These are phyloP conservation scores for Pythium folliculosum DNA, from an alignment of 352 stramenopile genomes.

Conservation along the genomic window DNA sequence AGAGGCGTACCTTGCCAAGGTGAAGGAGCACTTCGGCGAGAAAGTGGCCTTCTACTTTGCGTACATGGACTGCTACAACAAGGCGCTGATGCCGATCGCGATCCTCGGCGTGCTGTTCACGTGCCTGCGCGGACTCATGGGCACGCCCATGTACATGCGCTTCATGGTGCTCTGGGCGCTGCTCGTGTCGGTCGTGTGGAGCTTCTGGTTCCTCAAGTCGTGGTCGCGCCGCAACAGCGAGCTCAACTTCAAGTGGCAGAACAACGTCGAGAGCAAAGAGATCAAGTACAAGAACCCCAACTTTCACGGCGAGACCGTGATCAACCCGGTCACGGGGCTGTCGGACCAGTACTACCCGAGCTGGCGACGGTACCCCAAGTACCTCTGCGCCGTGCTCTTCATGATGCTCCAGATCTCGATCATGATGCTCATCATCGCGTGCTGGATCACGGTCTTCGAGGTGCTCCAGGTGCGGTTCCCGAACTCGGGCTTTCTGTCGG, in stretches of 20 bases:
- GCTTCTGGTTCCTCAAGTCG: constrained; percentile 79
- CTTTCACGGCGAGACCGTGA: constrained; percentile 54
- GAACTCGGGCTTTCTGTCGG: constrained; percentile 59
- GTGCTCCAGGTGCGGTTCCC: constrained; percentile 76
- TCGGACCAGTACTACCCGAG: constrained; percentile 66
- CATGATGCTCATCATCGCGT: constrained; percentile 85
- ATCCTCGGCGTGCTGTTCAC: constrained; percentile 71
- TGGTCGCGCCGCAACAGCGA: constrained; percentile 78
- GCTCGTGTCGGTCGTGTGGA: constrained; percentile 79
- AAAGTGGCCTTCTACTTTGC: constrained; percentile 88
- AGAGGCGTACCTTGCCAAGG: constrained; percentile 53
- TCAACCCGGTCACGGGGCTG: constrained; percentile 69
- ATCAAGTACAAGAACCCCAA: constrained; percentile 78
- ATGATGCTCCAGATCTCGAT: constrained; percentile 83
- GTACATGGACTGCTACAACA: constrained; percentile 89
- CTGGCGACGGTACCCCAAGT: constrained; percentile 79
- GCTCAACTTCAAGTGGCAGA: constrained; percentile 73
- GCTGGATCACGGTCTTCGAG: constrained; percentile 84
- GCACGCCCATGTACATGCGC: constrained; percentile 82
- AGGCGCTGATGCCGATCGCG: constrained; percentile 73
- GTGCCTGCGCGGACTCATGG: constrained; percentile 58
- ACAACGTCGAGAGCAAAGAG: constrained; percentile 62
- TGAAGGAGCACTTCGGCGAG: constrained; percentile 81
- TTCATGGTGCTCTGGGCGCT: constrained; percentile 72
- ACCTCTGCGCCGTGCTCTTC: constrained; percentile 60